Base-by-base conservation (phyloP, 768 basidiomycete species). In the Mycena alexandri region DNA sequence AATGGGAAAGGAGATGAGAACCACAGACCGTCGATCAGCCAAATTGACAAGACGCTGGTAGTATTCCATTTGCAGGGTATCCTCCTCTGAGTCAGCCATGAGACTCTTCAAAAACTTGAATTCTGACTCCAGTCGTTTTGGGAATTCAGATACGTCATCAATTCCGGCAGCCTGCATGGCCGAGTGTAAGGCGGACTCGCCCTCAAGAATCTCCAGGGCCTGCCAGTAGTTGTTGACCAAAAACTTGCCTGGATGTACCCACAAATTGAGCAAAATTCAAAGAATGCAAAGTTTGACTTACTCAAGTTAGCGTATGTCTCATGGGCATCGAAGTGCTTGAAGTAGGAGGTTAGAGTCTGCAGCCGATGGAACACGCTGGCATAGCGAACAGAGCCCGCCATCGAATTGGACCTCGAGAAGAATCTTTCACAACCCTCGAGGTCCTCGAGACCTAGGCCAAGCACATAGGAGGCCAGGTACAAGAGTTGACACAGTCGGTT, bases 51-150 rank as follows among this genome's bases (percentile, higher is more conserved):
- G 67, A 21, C 48, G 61, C 22, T 71, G 50, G 38, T 60, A 71
- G 52, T 73, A 73, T 34, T 69, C 66, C 72, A 73, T 71, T 29
- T 68, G 51, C 13, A 63, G 34, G 13, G 71, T 66, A 24, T 71
- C 67, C 33, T 61, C 60, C 17, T 25, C 19, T 1, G 67, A 63
- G 19, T 73, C 70, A 0, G 47, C 13, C 2, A 10, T 43, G 3
- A 66, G 24, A 0, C 16, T 19, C 17, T 21, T 16, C 7, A 73
- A 55, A 41, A 64, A 73, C 12, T 19, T 29, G 13, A 22, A 38
- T 22, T 71, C 72, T 34, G 62, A 46, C 2, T 36, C 56, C 4
- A 68, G 48, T 13, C 42, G 7, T 13, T 5, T 5, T n/a, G 42
- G 7, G 42, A 43, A 43, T 17, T 43, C 42, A 5, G 13, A 13